A percentile compares a stretch with the other conserved stretches of the same genome.
These are phyloP conservation scores for Botrytis pseudocinerea DNA, from an alignment of 2,329 filamentous ascomycete species.

Conservation along the genomic window DNA sequence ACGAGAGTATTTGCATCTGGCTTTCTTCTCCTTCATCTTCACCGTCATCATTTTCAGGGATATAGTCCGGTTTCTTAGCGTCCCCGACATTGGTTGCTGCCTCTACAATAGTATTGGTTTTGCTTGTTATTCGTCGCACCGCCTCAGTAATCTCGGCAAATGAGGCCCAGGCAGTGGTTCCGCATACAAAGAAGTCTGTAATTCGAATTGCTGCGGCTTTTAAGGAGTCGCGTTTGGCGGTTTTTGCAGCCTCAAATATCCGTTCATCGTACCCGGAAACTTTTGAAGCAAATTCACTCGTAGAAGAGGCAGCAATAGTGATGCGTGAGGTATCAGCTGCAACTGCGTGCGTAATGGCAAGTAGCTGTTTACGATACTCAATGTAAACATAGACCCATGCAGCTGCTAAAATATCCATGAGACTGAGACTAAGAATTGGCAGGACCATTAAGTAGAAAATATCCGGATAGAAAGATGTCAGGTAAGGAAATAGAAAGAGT, in stretches of 20 bases:
- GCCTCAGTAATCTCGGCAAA: background rate
- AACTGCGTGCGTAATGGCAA: background rate
- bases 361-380: background rate
- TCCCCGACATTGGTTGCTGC: background rate
- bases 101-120: background rate
- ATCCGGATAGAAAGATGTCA: background rate
- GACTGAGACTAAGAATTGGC: background rate
- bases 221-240: background rate
- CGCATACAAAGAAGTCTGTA: background rate
- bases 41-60: background rate
- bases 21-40: background rate
- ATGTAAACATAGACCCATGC: background rate
- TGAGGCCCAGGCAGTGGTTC: background rate
- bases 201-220: background rate
- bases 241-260: background rate
- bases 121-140: background rate
- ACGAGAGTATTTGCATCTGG: background rate
- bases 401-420: background rate
- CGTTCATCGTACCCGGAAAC: background rate
- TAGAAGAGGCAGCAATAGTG: background rate
- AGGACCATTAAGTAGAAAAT: background rate
- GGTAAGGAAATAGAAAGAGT: background rate
- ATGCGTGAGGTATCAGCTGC: background rate
- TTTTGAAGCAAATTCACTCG: background rate
- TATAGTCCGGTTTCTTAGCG: background rate